Conservation (phyloP, 1,284 basidiomycete species). For the Cryptococcus sp. region DNA sequence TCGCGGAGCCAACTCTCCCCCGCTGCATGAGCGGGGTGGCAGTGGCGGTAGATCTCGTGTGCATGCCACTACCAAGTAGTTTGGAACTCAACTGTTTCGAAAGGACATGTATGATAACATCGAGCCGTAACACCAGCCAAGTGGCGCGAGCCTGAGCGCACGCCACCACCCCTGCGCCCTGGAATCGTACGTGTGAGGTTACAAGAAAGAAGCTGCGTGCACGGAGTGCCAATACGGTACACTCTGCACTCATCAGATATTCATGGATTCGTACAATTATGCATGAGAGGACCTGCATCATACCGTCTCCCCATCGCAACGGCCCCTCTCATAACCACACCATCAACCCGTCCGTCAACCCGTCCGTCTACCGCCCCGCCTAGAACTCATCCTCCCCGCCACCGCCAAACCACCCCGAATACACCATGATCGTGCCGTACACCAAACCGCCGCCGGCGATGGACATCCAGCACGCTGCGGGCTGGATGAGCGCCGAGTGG, state of each 20-base stretch:
- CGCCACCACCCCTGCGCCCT: too few relatives aligned
- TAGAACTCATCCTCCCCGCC: slow-evolving; percentile 44
- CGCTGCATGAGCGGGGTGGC: too few relatives aligned
- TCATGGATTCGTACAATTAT: not conserved
- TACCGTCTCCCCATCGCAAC: not conserved
- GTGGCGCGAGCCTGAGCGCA: too few relatives aligned
- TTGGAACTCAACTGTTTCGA: too few relatives aligned
- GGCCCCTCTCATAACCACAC: not conserved
- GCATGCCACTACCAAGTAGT: too few relatives aligned
- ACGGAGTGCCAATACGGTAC: too few relatives aligned
- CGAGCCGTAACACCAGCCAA: too few relatives aligned
- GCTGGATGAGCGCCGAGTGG: slow-evolving; percentile 82
- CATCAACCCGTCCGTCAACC: not conserved
- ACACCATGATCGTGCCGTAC: slow-evolving; percentile 88
- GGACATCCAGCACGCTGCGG: slow-evolving; percentile 87
- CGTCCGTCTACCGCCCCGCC: not conserved
- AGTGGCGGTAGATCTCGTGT: too few relatives aligned
- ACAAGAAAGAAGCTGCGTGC: too few relatives aligned
- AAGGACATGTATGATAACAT: not conserved
- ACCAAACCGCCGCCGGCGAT: slow-evolving; percentile 90
- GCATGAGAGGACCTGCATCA: not conserved
- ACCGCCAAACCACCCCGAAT: slow-evolving; percentile 69
- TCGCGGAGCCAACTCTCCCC: too few relatives aligned
- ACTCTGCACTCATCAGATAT: too few relatives aligned
- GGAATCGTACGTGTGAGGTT: too few relatives aligned